These are phyloP conservation scores for Rehmannia glutinosa DNA, from an alignment of 257 asterid species.

Conservation along the genomic window DNA sequence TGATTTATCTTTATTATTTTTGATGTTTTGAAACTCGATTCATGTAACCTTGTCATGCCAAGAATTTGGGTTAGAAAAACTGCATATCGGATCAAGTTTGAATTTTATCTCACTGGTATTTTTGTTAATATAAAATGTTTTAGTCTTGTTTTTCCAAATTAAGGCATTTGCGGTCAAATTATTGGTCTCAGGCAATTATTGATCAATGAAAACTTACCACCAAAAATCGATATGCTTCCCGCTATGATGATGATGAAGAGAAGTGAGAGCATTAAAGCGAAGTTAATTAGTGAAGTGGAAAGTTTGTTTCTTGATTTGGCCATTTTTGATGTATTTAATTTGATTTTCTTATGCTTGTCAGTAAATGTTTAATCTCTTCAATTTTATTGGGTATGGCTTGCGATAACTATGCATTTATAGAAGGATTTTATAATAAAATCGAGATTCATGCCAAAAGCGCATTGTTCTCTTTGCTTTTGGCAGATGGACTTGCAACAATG, in stretches of 20 bases:
- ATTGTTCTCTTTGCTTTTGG: background rate
- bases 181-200: constrained; percentile 2
- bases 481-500: constrained; percentile 9
- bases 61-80: too few species aligned
- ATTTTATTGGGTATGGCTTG: background rate
- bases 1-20: too few species aligned
- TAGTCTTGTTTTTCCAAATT: too few species aligned
- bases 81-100: too few species aligned
- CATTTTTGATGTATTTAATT: constrained; percentile 21
- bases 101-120: too few species aligned
- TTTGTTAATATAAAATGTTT: too few species aligned
- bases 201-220: background rate
- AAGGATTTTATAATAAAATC: background rate
- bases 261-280: constrained; percentile 19
- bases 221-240: constrained; percentile 19
- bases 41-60: too few species aligned
- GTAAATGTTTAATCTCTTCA: background rate
- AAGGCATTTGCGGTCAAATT: constrained; percentile 18
- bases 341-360: background rate
- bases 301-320: constrained; percentile 22
- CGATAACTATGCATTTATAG: background rate
- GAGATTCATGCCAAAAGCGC: too few species aligned
- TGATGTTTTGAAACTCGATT: too few species aligned
- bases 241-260: constrained; percentile 18
- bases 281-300: constrained; percentile 12